Percentiles rank a stretch among this genome's conserved stretches.
phyloP scores from a whole-genome alignment of 2,329 filamentous ascomycete species.

The Exophiala lecanii-corni region DNA sequence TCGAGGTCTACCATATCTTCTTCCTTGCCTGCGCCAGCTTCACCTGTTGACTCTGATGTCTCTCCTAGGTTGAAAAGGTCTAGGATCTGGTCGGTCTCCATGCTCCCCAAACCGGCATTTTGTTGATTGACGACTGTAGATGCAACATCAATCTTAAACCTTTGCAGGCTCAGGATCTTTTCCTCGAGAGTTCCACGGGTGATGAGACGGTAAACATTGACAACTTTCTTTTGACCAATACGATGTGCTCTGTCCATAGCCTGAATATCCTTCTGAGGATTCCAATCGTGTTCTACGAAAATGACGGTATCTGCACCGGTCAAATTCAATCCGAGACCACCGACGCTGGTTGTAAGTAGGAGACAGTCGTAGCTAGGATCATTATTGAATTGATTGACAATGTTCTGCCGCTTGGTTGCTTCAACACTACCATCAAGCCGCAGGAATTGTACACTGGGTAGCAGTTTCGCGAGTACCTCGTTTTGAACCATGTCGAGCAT shows the following conservation, averaged over 20 bases:
- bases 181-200: conserved; percentile 94
- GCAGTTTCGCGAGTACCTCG: conserved; percentile 80
- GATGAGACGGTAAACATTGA: conserved; percentile 96
- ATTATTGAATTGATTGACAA: conserved; percentile 98
- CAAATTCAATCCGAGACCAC: conserved; percentile 87
- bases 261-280: conserved; percentile 96
- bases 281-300: conserved; percentile 99
- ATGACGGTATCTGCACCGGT: conserved; percentile 98
- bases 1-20: conserved; percentile 90
- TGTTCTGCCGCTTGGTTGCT: conserved; percentile 88
- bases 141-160: conserved; percentile 98
- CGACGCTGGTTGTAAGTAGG: conserved; percentile 89
- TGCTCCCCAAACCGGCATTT: conserved; percentile 87
- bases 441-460: conserved; percentile 89
- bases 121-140: conserved; percentile 98
- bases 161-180: conserved; percentile 95
- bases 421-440: conserved; percentile 93
- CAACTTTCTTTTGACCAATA: conserved; percentile 99
- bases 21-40: conserved; percentile 56
- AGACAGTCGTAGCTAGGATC: conserved; percentile 95
- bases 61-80: conserved; percentile 93
- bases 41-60: conserved; percentile 50
- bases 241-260: conserved; percentile 98
- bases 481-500: conserved; percentile 99
- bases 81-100: conserved; percentile 98